Percentiles rank a stretch among this genome's conserved stretches.
These are phyloP conservation scores for Fusarium buxicola DNA, from an alignment of 2,329 filamentous ascomycete genomes.

Conservation along the genomic window DNA sequence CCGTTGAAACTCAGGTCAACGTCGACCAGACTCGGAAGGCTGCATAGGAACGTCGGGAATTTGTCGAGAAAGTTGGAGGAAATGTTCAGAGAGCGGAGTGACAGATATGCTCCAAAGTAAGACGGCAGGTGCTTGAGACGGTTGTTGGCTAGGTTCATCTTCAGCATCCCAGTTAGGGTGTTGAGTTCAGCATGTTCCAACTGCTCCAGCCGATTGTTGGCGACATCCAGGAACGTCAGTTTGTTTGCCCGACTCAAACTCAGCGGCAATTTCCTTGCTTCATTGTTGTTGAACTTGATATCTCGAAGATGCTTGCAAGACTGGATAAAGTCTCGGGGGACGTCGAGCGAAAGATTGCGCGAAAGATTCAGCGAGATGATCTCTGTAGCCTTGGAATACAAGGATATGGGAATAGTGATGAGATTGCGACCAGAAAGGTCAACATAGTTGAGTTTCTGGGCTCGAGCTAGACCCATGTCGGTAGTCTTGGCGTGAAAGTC, in stretches of 20 bases:
- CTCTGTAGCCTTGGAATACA: slow-evolving; percentile 91
- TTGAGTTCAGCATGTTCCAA: slow-evolving; percentile 87
- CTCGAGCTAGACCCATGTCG: slow-evolving; percentile 83
- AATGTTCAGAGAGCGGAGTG: slow-evolving; percentile 85
- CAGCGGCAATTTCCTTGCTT: slow-evolving; percentile 84
- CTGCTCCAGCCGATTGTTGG: slow-evolving; percentile 91
- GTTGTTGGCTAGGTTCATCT: slow-evolving; percentile 95
- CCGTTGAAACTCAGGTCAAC: slow-evolving; percentile 97
- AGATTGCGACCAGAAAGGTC: slow-evolving; percentile 91
- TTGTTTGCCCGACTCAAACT: slow-evolving; percentile 84
- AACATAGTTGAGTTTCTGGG: slow-evolving; percentile 93
- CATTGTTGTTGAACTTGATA: slow-evolving; percentile 96
- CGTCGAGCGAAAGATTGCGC: slow-evolving; percentile 88
- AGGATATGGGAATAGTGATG: slow-evolving; percentile 91
- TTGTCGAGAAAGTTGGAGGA: slow-evolving; percentile 91
- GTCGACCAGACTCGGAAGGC: slow-evolving; percentile 85
- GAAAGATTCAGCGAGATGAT: slow-evolving; percentile 97
- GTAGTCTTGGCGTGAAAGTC: slow-evolving; percentile 76
- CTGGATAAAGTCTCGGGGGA: slow-evolving; percentile 96
- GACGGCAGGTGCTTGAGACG: slow-evolving; percentile 80
- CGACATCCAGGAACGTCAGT: slow-evolving; percentile 91
- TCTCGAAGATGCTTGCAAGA: slow-evolving; percentile 91
- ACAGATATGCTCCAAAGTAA: slow-evolving; percentile 84
- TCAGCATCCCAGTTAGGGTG: slow-evolving; percentile 79
- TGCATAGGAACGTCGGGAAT: slow-evolving; percentile 87